Conservation (phyloP, 495 filamentous ascomycete genomes). For the Glonium stellatum region DNA sequence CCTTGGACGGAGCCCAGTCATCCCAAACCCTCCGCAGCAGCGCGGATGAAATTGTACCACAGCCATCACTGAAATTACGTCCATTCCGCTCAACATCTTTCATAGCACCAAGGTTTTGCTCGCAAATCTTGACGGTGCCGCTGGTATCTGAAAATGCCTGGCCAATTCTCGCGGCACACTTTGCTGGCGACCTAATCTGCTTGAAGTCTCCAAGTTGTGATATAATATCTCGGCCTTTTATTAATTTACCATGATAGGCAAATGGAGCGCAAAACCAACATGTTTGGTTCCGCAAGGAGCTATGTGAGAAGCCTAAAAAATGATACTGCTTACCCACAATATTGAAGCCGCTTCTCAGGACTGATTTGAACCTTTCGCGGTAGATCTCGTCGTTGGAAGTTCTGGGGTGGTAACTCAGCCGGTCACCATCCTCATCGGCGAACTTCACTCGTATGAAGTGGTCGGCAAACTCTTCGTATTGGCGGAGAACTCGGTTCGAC, state of each 20-base stretch:
- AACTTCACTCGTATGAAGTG: slow-evolving; percentile 67
- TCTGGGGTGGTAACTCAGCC: slow-evolving; percentile 49
- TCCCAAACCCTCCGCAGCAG: slow-evolving; percentile 48
- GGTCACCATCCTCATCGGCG: slow-evolving; percentile 63
- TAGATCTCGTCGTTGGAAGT: slow-evolving; percentile 52
- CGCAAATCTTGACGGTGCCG: slow-evolving; percentile 43
- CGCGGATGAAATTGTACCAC: slow-evolving; percentile 59
- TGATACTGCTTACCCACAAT: slow-evolving; percentile 57
- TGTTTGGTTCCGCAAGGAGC: slow-evolving; percentile 59
- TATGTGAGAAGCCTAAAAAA: slow-evolving; percentile 79
- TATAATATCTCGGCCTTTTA: slow-evolving; percentile 49
- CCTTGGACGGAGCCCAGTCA: slow-evolving; percentile 37
- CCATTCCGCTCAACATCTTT: slow-evolving; percentile 26
- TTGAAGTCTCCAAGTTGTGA: slow-evolving; percentile 57
- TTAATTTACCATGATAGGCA: slow-evolving; percentile 38
- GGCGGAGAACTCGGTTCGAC: slow-evolving; percentile 67
- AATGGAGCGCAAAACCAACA: slow-evolving; percentile 65
- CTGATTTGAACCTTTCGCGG: slow-evolving; percentile 48
- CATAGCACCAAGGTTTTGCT: slow-evolving; percentile 25
- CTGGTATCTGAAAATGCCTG: slow-evolving; percentile 76
- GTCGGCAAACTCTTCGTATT: slow-evolving; percentile 54
- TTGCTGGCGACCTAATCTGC: slow-evolving; percentile 57
- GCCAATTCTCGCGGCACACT: slow-evolving; percentile 73
- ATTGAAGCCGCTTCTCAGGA: slow-evolving; percentile 49
- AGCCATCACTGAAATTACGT: slow-evolving; percentile 71